phyloP scores from a whole-genome alignment of 257 asterid species.

The Nicotiana paniculata region DNA sequence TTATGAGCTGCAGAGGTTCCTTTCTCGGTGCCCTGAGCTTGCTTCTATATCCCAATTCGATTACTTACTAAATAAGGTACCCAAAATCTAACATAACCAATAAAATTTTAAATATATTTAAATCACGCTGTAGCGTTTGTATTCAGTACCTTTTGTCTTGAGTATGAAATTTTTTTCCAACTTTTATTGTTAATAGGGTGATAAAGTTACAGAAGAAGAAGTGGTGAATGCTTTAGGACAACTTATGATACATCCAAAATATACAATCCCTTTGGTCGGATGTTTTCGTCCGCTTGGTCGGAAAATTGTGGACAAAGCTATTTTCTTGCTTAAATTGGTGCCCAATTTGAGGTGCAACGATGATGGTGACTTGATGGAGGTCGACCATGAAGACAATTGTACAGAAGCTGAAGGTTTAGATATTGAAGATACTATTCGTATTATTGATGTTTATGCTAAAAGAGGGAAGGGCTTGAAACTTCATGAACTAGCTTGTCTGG shows the following conservation, averaged over 20 bases:
- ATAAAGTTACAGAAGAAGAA: conserved; percentile 53
- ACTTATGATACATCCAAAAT: conserved; percentile 72
- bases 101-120: too few relatives aligned
- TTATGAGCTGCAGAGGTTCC: conserved; percentile 56
- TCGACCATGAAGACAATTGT: conserved; percentile 44
- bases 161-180: not conserved
- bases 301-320: conserved; percentile 46
- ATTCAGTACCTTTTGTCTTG: not conserved
- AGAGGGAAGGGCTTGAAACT: conserved; percentile 59
- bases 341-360: conserved; percentile 46
- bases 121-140: not conserved
- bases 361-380: conserved; percentile 24
- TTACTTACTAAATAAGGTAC: conserved; percentile 56
- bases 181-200: conserved; percentile 40
- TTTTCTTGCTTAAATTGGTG: conserved; percentile 52
- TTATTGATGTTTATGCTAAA: conserved; percentile 47
- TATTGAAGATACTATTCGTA: conserved; percentile 25
- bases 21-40: conserved; percentile 55
- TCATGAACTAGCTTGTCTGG: conserved; percentile 85
- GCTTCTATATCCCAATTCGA: conserved; percentile 33
- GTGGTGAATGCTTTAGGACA: conserved; percentile 59
- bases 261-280: conserved; percentile 75
- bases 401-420: conserved; percentile 40
- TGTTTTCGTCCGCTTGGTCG: conserved; percentile 74
- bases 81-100: not conserved